Evolutionary conservation across 2,329 filamentous ascomycete genomes (phyloP), one percentile per base, ranked within the genome.

Genomic region (Celoporthe dispersa): DNA sequence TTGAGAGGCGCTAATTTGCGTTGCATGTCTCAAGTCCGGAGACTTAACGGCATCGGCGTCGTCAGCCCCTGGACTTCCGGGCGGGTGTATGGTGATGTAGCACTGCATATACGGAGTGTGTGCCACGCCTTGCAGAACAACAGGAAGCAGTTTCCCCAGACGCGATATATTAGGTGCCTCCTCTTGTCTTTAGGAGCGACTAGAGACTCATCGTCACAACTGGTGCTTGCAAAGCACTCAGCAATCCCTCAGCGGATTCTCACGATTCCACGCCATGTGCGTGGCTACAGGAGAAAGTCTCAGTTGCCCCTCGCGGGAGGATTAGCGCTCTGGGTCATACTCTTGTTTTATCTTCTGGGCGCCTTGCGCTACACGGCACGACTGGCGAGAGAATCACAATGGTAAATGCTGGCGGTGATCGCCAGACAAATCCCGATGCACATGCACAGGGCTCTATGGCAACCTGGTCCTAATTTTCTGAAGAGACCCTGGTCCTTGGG

Each of bases 361-460:
- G 57, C 31, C 11, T 60, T 37, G 31, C 22, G 57, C 33, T 31
- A 57, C 53, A 57, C 53, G 53, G 25, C 12, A 57, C 53, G 53
- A 31, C 28, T 57, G 53, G 33, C 51, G 16, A 31, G 25, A 7
- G 53, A 19, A 28, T 55, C n/a, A 9, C 22, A n/a, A 33, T 5
- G 28, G 3, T n/a, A 35, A 22, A 22, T 4, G 33, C 57, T 37
- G 31, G 57, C 12, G 8, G 19, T 60, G 57, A 60, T 60, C 57
- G 16, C 33, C 19, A 60, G 33, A 35, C 57, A 60, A 37, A 60
- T 35, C 33, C 57, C 19, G 57, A 33, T 33, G 31, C 57, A 9
- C 57, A 37, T 57, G 53, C 25, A 60, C 57, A 60, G 33, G 33
- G 19, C 57, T 60, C 33, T 33, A 60, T 60, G 57, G 57, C 44